These are phyloP conservation scores for Barbarea vulgaris DNA, from an alignment of 345 rosid species.

Conservation along the genomic window DNA sequence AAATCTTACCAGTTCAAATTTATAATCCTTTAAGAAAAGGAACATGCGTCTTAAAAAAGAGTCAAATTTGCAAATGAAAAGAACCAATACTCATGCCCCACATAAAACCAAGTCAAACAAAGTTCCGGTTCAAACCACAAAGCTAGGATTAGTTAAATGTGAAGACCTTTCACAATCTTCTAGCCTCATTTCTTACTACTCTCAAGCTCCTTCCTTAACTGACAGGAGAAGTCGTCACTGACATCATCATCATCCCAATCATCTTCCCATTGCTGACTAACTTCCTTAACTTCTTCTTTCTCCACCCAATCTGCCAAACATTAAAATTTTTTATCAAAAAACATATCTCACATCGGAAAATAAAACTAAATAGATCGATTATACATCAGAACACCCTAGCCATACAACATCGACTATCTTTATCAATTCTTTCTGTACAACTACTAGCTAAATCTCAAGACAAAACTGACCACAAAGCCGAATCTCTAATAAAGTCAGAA, in stretches of 20 bases:
- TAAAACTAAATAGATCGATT: not conserved
- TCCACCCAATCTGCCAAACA: constrained; percentile 65
- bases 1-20: not conserved
- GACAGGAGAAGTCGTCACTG: constrained; percentile 85
- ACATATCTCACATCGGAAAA: not conserved
- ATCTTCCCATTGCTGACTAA: constrained; percentile 90
- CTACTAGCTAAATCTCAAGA: not conserved
- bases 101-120: not conserved
- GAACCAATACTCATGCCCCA: not conserved
- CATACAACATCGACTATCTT: not conserved
- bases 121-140: not conserved
- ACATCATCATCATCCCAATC: constrained; percentile 98
- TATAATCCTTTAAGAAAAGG: not conserved
- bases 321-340: not conserved
- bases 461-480: not conserved
- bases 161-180: not conserved
- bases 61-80: not conserved
- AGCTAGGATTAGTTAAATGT: not conserved
- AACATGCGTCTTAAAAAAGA: not conserved
- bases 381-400: not conserved
- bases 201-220: constrained; percentile 85
- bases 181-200: constrained; percentile 52
- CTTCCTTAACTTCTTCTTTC: constrained; percentile 76
- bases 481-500: not conserved
- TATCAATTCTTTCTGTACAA: not conserved